Base-by-base conservation (phyloP, 108 stramenopile species). In the Mediolabrus comicus region DNA sequence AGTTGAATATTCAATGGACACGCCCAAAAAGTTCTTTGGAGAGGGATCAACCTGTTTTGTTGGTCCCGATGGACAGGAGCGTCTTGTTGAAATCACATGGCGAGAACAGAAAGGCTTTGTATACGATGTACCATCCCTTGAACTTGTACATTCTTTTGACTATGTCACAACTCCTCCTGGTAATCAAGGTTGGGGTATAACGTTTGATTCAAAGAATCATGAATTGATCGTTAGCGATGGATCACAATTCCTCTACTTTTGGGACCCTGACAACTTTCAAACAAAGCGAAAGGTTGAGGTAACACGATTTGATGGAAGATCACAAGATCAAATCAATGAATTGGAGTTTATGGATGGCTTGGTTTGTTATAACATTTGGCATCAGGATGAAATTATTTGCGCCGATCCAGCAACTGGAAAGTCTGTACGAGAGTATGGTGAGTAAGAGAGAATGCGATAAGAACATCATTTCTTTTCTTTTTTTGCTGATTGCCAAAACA, bases 361-460 rank as follows among this genome's bases (percentile, higher is more conserved):
- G n/a, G 83, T 95, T 1, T 71, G 92, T 22, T 90, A 88, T 32
- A 95, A 95, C 71, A 86, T 95, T 49, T 95, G 94, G 94, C 86
- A 79, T 55, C 53, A 74, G 32, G 91, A 95, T 66, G 80, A 83
- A 0, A 75, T 95, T 22, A 72, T 95, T 12, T 90, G 90, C 10
- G 90, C 92, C 25, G 71, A 95, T 82, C 91, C 91, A n/a, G 65
- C 30, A 14, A 86, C 86, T 35, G 94, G 94, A 10, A 60, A 73
- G 25, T 84, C 86, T 17, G 86, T 85, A 22, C 89, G 86, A 61
- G 94, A 92, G 71, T 95, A 92, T 72, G 87, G 90, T 91, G 82
- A 65, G 90, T 80, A 4, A n/a, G n/a, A n/a, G n/a, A n/a, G n/a
- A n/a, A 0, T 6, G 13, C 13, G 19, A 46, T 32, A 11, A 8